Conservation (phyloP, 352 stramenopile species). For the Phytophthora macrochlamydospora region DNA sequence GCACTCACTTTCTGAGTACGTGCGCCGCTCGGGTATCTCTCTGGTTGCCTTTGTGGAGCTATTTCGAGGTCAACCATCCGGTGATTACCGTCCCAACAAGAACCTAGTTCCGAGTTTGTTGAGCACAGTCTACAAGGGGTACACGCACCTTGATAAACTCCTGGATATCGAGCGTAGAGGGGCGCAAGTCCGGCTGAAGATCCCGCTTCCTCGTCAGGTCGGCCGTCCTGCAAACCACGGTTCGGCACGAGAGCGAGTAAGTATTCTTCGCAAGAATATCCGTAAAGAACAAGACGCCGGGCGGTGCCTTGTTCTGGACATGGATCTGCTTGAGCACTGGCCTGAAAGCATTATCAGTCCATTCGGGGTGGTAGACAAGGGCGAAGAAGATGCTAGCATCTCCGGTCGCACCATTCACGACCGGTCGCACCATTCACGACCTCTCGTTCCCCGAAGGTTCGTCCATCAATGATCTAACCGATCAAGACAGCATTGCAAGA, state of each 20-base stretch:
- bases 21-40: not conserved
- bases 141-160: constrained; percentile 8
- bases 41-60: constrained; percentile 17
- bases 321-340: constrained; percentile 14
- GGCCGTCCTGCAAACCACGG: constrained; percentile 12
- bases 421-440: not conserved
- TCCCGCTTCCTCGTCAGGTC: not conserved
- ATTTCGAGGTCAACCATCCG: constrained; percentile 2
- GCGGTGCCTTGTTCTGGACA: constrained; percentile 25
- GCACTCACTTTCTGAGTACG: constrained; percentile 10
- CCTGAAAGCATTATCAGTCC: constrained; percentile 9
- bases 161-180: constrained; percentile 4
- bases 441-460: constrained; percentile 1
- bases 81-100: constrained; percentile 20
- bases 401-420: constrained; percentile 11
- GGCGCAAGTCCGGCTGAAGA: not conserved
- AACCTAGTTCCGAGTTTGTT: constrained; percentile 5
- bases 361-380: constrained; percentile 13
- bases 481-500: constrained; percentile 6
- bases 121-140: constrained; percentile 8
- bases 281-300: constrained; percentile 20
- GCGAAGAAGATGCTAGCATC: not conserved
- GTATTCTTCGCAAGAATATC: constrained; percentile 27
- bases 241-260: constrained; percentile 8
- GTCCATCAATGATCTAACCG: constrained; percentile 15